Evolutionary conservation across 208 protist genomes (phyloP).

Genomic region (Trichomonas tenax): DNA sequence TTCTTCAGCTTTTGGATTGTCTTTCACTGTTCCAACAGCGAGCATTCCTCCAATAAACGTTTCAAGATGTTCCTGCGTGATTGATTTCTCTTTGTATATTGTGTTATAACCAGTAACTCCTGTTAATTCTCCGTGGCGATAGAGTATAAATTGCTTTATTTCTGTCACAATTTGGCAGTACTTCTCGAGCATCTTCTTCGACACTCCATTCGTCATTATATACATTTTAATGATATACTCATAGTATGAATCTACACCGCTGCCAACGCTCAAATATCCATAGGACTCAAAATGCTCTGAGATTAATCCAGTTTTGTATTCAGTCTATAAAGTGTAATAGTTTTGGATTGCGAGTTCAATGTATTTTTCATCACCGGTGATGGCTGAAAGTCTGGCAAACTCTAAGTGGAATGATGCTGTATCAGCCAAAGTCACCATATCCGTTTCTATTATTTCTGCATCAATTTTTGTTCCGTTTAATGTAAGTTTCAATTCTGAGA

Average conservation of each 20-base stretch:
- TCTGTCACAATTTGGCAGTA: not conserved
- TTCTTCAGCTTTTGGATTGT: not conserved
- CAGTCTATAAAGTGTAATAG: not conserved
- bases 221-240: not conserved
- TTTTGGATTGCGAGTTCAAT: not conserved
- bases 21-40: not conserved
- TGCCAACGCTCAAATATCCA: not conserved
- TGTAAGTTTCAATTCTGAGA: not conserved
- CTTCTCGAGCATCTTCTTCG: not conserved
- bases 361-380: constrained; percentile 44
- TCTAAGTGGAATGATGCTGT: constrained; percentile 56
- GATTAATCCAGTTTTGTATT: not conserved
- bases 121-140: not conserved
- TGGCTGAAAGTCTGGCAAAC: constrained; percentile 46
- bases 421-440: constrained; percentile 39
- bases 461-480: not conserved
- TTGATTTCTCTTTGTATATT: not conserved
- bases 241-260: not conserved
- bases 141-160: not conserved
- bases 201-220: not conserved
- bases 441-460: too few relatives aligned
- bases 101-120: not conserved
- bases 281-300: not conserved
- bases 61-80: not conserved
- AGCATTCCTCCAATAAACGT: not conserved